A percentile compares a stretch with the other conserved stretches of the same genome.
Conservation (phyloP, 1,284 basidiomycete species). For the Austropuccinia psidii region DNA sequence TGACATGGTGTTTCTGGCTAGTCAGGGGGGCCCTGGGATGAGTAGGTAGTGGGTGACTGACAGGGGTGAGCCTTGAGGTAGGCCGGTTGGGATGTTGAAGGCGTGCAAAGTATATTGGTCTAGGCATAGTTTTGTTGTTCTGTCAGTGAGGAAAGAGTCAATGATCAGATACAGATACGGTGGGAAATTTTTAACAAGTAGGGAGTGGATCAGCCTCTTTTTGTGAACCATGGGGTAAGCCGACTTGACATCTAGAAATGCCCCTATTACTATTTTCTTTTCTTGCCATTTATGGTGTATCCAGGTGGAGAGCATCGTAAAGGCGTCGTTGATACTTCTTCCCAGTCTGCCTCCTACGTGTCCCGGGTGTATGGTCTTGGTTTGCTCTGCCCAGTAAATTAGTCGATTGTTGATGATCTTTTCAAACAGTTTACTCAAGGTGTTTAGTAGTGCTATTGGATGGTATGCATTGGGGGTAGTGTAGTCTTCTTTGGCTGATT, state of each 20-base stretch:
- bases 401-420: neutral
- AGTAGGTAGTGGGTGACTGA: neutral
- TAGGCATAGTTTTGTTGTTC: neutral
- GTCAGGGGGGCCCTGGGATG: no score
- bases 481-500: neutral
- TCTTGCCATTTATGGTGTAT: neutral
- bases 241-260: conserved; percentile 5
- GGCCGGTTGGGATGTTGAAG: neutral
- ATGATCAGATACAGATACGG: neutral
- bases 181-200: neutral
- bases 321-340: neutral
- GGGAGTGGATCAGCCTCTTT: neutral
- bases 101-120: neutral
- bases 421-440: neutral
- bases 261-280: neutral
- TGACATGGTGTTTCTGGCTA: neutral
- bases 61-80: conserved; percentile 4
- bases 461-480: neutral
- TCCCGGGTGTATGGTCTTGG: neutral
- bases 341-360: neutral
- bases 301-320: neutral
- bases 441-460: neutral
- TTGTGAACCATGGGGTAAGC: neutral
- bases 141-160: neutral
- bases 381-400: neutral